phyloP scores from a whole-genome alignment of 208 protist genomes.

The Trypanosoma grayi region DNA sequence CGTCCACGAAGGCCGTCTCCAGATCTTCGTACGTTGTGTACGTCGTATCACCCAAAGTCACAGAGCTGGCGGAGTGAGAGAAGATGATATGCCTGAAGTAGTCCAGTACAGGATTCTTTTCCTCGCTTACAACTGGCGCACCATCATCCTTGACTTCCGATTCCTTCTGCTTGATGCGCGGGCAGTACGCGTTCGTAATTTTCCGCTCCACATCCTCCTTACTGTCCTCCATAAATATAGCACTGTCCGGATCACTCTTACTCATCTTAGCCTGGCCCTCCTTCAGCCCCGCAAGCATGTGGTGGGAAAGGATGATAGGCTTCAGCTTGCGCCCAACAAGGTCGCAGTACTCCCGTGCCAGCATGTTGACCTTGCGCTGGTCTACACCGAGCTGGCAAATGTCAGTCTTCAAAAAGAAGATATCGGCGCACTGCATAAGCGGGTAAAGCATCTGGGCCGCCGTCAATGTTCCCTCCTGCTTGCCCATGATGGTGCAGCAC shows the following conservation, averaged over 20 bases:
- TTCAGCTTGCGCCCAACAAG: constrained; percentile 87
- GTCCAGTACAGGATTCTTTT: constrained; percentile 96
- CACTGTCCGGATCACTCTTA: constrained; percentile 98
- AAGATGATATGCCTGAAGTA: constrained; percentile 95
- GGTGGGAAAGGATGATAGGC: constrained; percentile 98
- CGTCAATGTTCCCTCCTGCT: constrained; percentile 95
- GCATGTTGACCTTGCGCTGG: constrained; percentile 99
- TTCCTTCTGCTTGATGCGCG: constrained; percentile 49
- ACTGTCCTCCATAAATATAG: constrained; percentile 99
- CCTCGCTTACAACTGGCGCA: constrained; percentile 53
- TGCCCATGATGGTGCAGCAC: constrained; percentile 99
- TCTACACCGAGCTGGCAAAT: constrained; percentile 99
- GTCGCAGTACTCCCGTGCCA: constrained; percentile 99
- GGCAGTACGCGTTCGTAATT: constrained; percentile 95
- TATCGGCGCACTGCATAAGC: constrained; percentile 99
- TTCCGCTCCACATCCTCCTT: constrained; percentile 95
- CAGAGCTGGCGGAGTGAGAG: constrained; percentile 36
- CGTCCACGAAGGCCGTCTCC: constrained; percentile 77
- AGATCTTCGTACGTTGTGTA: constrained; percentile 79
- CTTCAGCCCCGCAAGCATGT: constrained; percentile 97
- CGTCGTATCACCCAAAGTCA: constrained; percentile 43
- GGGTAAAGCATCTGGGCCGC: constrained; percentile 99
- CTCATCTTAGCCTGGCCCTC: constrained; percentile 98
- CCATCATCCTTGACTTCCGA: constrained; percentile 68
- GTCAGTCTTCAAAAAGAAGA: constrained; percentile 99